phyloP scores from a whole-genome alignment of 176 grass and related monocot species.

The Lolium perenne region DNA sequence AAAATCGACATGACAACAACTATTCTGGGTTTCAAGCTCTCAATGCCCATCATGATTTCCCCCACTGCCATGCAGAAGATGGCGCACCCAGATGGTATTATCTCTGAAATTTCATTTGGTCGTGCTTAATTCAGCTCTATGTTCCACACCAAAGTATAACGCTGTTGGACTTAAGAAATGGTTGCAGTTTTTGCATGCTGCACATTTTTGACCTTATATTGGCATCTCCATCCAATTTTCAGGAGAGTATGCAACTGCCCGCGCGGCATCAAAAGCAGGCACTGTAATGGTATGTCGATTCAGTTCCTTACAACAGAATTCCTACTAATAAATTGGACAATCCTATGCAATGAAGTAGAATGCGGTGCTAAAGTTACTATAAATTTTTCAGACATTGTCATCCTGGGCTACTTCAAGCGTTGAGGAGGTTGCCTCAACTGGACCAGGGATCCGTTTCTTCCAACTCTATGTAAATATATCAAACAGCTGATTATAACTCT shows the following conservation, averaged over 20 bases:
- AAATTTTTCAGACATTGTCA: slow-evolving; percentile 77
- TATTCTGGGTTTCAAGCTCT: slow-evolving; percentile 92
- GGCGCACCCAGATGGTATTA: slow-evolving; percentile 92
- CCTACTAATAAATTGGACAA: slow-evolving; percentile 6
- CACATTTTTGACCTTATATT: slow-evolving; percentile 17
- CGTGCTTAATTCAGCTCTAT: neutral
- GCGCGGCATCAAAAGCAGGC: slow-evolving; percentile 77
- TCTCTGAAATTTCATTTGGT: neutral
- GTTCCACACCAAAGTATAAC: neutral
- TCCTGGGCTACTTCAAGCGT: slow-evolving; percentile 99
- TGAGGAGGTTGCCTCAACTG: slow-evolving; percentile 95
- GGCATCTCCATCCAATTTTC: slow-evolving; percentile 34
- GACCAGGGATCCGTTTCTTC: slow-evolving; percentile 97
- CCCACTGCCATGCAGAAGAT: slow-evolving; percentile 96
- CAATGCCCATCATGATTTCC: slow-evolving; percentile 97
- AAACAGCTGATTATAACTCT: neutral
- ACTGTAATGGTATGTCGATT: slow-evolving; percentile 83
- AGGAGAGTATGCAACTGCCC: slow-evolving; percentile 93
- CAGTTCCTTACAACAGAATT: neutral
- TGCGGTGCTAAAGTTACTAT: slow-evolving; percentile 1
- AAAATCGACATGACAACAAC: slow-evolving; percentile 90
- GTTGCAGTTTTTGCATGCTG: neutral
- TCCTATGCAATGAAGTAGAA: neutral
- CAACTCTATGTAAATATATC: slow-evolving; percentile 78
- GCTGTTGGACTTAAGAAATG: neutral